Percentiles rank a stretch among this genome's conserved stretches.
Evolutionary conservation across 345 rosid genomes (phyloP).

Genomic region (Aquilaria malaccensis): DNA sequence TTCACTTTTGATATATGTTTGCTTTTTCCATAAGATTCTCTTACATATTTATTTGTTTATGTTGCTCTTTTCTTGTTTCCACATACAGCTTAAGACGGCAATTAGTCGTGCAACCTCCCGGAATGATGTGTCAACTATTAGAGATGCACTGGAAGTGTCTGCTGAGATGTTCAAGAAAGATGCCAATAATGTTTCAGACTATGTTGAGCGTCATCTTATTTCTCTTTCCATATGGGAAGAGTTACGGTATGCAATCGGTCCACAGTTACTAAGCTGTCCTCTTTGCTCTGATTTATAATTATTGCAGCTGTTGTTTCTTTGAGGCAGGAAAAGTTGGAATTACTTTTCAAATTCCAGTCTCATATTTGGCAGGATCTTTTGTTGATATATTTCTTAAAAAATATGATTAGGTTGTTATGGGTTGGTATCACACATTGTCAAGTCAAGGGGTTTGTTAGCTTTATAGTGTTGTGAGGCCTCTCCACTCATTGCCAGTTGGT

Average conservation of each 20-base stretch:
- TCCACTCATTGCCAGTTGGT: too few species aligned
- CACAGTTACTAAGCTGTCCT: neutral
- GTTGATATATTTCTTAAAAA: too few species aligned
- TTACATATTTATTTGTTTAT: neutral
- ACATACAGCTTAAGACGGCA: constrained; percentile 88
- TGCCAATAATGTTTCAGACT: constrained; percentile 82
- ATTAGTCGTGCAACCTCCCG: constrained; percentile 88
- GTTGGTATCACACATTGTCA: too few species aligned
- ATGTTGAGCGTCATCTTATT: constrained; percentile 89
- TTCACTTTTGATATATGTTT: too few species aligned
- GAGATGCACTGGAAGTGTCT: constrained; percentile 96
- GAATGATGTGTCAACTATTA: constrained; percentile 80
- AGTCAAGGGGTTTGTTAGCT: too few species aligned
- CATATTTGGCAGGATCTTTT: too few species aligned
- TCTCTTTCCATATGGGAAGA: constrained; percentile 97
- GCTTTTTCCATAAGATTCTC: neutral
- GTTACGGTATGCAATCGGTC: constrained; percentile 39
- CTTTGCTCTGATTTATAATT: too few species aligned
- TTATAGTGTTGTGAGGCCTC: too few species aligned
- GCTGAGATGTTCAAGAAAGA: constrained; percentile 97
- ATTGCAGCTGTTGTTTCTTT: too few species aligned
- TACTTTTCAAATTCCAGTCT: too few species aligned
- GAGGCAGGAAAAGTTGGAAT: too few species aligned
- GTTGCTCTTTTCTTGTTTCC: neutral
- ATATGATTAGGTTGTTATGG: too few species aligned